Percentiles rank a stretch among this genome's conserved stretches.
These are phyloP conservation scores for Metschnikowia borealis DNA, from an alignment of 805 yeast genomes.

Conservation along the genomic window DNA sequence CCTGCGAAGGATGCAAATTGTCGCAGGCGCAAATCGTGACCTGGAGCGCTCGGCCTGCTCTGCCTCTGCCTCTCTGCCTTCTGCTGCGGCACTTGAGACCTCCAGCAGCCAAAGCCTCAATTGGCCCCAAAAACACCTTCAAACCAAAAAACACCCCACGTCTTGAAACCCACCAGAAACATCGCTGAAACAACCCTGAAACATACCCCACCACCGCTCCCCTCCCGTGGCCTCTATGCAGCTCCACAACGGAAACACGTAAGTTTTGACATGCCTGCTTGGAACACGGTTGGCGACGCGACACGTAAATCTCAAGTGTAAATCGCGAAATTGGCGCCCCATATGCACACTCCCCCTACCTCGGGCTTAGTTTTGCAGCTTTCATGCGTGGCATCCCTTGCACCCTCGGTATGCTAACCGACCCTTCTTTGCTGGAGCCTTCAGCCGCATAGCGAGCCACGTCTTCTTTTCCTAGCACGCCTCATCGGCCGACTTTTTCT, in stretches of 20 bases:
- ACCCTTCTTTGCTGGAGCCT: neutral
- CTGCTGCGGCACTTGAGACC: neutral
- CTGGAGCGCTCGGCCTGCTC: no score
- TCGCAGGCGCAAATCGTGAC: neutral
- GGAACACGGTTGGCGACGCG: constrained; percentile 4
- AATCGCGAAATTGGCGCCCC: neutral
- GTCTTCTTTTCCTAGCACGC: constrained; percentile 1
- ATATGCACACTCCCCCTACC: neutral
- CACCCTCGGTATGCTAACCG: neutral
- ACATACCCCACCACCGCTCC: neutral
- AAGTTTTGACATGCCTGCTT: neutral
- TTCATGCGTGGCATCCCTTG: neutral
- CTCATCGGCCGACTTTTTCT: neutral
- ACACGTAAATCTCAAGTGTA: neutral
- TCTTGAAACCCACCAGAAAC: neutral
- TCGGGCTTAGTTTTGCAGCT: constrained; percentile 2
- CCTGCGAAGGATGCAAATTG: neutral
- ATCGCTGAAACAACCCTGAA: neutral
- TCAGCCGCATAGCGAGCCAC: constrained; percentile 5
- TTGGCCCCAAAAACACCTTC: neutral
- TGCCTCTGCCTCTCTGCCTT: no score
- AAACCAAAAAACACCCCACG: neutral
- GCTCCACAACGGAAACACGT: neutral
- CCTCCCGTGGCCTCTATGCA: neutral
- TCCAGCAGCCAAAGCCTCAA: neutral